Evolutionary conservation across 1,284 basidiomycete genomes (phyloP), one percentile per base, ranked within the genome.

Genomic region (Austroboletus niveus): DNA sequence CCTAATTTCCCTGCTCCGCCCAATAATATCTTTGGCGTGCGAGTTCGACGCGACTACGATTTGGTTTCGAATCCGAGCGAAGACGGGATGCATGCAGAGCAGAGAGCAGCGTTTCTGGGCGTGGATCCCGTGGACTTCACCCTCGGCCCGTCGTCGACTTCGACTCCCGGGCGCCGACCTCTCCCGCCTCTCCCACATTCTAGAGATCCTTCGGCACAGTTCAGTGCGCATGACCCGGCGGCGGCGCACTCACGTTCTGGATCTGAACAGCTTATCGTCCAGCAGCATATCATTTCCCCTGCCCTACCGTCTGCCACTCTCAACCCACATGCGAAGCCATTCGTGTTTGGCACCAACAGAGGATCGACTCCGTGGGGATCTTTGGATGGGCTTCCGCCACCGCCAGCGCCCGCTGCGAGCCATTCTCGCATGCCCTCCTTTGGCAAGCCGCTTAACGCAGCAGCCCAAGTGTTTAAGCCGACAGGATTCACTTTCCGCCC

Each of bases 11-110:
- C 87, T 57, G 79, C 76, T 29, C 89, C 88, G 9, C 88, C 88
- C 1, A 72, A 77, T 22, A 78, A 72, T 47, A 69, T 75, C 1
- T 64, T 75, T 48, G 62, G 70, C 31, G 57, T 76, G 47, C 67
- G 69, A 29, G 58, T 72, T 42, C 58, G 57, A 17, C 60, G 59
- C 10, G 80, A 83, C 15, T 84, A 85, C 52, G 89, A 91, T 57
- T 76, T 90, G 54, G 80, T 89, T 20, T 91, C 89, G 39, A 92
- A 92, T 65, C 89, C 89, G 1, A 90, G 87, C 60, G 88, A 91
- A 54, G 89, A 91, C 60, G 84, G 76, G 34, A 53, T 60, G 54
- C 66, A 69, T 8, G 63, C 64, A 8, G 64, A 70, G 36, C 69
- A 67, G 27, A 68, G 68, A 45, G 71, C 70, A 36, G 71, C 72